Percentiles rank a stretch among this genome's conserved stretches.
Evolutionary conservation across 2,329 filamentous ascomycete species (phyloP).

Genomic region (Aureobasidium mangrovei): DNA sequence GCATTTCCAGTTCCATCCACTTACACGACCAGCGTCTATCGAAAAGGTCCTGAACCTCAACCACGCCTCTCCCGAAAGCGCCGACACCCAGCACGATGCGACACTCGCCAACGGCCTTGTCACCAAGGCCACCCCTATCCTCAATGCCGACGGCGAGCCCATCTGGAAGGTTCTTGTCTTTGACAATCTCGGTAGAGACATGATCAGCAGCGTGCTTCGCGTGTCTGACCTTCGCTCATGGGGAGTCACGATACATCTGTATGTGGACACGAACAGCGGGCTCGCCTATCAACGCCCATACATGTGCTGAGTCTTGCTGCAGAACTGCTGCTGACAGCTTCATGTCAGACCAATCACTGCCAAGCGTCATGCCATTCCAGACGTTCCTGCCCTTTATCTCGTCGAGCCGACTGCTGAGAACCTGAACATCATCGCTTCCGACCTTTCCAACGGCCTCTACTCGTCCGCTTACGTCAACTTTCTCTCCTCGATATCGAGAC

Average conservation of each 20-base stretch:
- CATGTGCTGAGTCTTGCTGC: slow-evolving; percentile 23
- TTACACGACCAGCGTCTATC: slow-evolving; percentile 62
- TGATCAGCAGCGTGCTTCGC: slow-evolving; percentile 90
- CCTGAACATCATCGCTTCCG: slow-evolving; percentile 70
- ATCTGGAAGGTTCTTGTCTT: slow-evolving; percentile 98
- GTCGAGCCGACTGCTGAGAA: slow-evolving; percentile 80
- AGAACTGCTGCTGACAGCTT: slow-evolving; percentile 17
- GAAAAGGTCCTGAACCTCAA: slow-evolving; percentile 96
- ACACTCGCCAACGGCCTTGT: slow-evolving; percentile 53
- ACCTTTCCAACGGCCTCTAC: slow-evolving; percentile 81
- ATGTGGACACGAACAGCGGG: slow-evolving; percentile 26
- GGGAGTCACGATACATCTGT: slow-evolving; percentile 97
- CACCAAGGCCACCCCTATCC: slow-evolving; percentile 64
- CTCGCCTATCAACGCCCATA: not conserved
- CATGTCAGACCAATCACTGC: slow-evolving; percentile 61
- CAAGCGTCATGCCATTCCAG: slow-evolving; percentile 79
- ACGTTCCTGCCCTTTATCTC: slow-evolving; percentile 95
- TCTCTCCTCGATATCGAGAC: slow-evolving; percentile 81
- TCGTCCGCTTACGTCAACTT: slow-evolving; percentile 95
- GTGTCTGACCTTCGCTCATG: slow-evolving; percentile 88
- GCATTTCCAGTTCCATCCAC: not conserved
- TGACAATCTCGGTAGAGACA: slow-evolving; percentile 82
- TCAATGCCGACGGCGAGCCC: slow-evolving; percentile 80
- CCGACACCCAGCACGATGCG: slow-evolving; percentile 54
- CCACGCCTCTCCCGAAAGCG: slow-evolving; percentile 49